Percentiles rank a stretch among this genome's conserved stretches.
phyloP scores from a whole-genome alignment of 192 early-diverging fungal genomes.

The Spizellomyces sp. region DNA sequence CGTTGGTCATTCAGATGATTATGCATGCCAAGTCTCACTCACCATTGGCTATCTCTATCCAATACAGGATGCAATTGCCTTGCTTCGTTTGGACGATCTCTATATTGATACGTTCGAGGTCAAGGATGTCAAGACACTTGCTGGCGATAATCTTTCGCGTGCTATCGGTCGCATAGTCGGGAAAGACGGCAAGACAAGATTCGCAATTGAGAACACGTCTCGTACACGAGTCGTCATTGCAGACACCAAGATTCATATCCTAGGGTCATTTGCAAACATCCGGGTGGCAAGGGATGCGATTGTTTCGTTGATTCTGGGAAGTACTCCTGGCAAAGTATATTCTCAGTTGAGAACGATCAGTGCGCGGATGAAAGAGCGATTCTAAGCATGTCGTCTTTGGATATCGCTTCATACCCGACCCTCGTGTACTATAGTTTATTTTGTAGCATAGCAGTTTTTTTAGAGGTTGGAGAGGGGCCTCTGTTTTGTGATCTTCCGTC shows the following conservation, averaged over 20 bases:
- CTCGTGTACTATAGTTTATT: neutral
- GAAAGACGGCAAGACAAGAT: slow-evolving; percentile 96
- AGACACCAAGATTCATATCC: slow-evolving; percentile 94
- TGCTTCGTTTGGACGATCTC: slow-evolving; percentile 94
- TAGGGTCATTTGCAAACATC: slow-evolving; percentile 96
- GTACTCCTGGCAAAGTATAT: slow-evolving; percentile 96
- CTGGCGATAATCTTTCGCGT: slow-evolving; percentile 93
- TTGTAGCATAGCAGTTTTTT: neutral
- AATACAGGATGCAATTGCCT: slow-evolving; percentile 81
- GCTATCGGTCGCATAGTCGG: slow-evolving; percentile 99
- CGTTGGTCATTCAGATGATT: slow-evolving; percentile 12
- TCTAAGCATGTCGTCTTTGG: slow-evolving; percentile 47
- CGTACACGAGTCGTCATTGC: slow-evolving; percentile 96
- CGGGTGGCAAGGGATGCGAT: slow-evolving; percentile 94
- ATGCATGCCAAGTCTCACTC: neutral
- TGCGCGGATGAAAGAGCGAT: slow-evolving; percentile 92
- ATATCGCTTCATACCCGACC: neutral
- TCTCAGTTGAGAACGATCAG: slow-evolving; percentile 83
- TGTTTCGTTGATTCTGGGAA: slow-evolving; percentile 87
- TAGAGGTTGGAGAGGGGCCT: too few species aligned
- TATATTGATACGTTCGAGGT: slow-evolving; percentile 97
- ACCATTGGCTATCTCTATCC: neutral
- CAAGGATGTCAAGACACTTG: slow-evolving; percentile 95
- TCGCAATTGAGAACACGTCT: slow-evolving; percentile 95
- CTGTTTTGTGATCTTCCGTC: too few species aligned